These are phyloP conservation scores for Kodamaea alishanica DNA, from an alignment of 1,139 yeast genomes.

Conservation along the genomic window DNA sequence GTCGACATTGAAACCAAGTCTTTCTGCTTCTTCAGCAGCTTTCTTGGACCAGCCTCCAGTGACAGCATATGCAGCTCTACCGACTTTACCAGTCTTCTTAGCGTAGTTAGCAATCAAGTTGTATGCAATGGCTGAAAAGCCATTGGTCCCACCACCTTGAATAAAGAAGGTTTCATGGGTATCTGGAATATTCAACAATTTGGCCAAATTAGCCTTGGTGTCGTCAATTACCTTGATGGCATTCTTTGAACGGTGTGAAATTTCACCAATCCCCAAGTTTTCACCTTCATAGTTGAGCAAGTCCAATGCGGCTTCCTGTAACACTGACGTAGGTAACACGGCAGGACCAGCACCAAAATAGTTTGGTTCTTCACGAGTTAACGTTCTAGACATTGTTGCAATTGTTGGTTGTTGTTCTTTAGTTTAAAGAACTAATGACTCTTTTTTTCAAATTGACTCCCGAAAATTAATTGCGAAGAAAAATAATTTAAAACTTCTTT, in stretches of 20 bases:
- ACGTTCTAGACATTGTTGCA: slow-evolving; percentile 12
- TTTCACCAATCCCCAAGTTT: slow-evolving; percentile 90
- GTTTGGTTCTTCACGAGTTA: slow-evolving; percentile 68
- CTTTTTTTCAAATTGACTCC: background rate
- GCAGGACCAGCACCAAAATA: slow-evolving; percentile 99
- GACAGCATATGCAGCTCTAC: slow-evolving; percentile 81
- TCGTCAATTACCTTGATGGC: slow-evolving; percentile 75
- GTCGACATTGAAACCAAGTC: slow-evolving; percentile 78
- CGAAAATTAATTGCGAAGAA: background rate
- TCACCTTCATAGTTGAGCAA: slow-evolving; percentile 62
- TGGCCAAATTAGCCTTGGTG: slow-evolving; percentile 62
- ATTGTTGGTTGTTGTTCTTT: background rate
- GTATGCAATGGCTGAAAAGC: slow-evolving; percentile 83
- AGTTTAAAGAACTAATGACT: background rate
- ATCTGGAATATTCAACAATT: slow-evolving; percentile 74
- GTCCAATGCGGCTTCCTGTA: slow-evolving; percentile 85
- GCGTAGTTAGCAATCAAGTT: slow-evolving; percentile 77
- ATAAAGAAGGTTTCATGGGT: slow-evolving; percentile 90
- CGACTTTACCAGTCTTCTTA: slow-evolving; percentile 62
- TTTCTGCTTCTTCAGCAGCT: slow-evolving; percentile 77
- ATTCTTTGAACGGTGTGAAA: slow-evolving; percentile 87
- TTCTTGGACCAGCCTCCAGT: slow-evolving; percentile 95
- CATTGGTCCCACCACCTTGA: slow-evolving; percentile 98
- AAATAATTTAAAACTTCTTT: slow-evolving; percentile 3
- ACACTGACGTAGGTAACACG: slow-evolving; percentile 72